These are phyloP conservation scores for Rubus idaeus DNA, from an alignment of 306 rosid species.

Conservation along the genomic window DNA sequence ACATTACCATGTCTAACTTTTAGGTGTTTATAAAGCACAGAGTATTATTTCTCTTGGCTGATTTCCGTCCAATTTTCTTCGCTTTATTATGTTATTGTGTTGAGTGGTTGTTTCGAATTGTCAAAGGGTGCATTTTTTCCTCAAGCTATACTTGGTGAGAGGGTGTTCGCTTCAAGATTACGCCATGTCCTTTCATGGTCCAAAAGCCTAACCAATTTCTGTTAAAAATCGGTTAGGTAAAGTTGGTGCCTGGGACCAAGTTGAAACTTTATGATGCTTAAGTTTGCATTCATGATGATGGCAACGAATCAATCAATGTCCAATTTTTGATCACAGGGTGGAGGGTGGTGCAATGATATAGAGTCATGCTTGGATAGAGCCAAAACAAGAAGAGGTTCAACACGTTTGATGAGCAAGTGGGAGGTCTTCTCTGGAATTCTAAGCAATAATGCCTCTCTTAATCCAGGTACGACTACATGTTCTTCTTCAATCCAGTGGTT, in stretches of 20 bases:
- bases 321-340: conserved; percentile 51
- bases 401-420: conserved; percentile 61
- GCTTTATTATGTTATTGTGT: background rate
- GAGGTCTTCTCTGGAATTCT: conserved; percentile 78
- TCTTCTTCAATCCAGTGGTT: background rate
- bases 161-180: background rate
- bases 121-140: background rate
- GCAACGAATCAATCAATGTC: background rate
- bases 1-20: background rate
- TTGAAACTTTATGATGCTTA: background rate
- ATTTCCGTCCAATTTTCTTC: background rate
- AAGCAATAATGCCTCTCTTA: conserved; percentile 68
- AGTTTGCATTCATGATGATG: conserved; percentile 4
- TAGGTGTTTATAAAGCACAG: too few species aligned
- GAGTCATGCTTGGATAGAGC: conserved; percentile 83
- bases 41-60: too few species aligned
- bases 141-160: background rate
- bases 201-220: background rate
- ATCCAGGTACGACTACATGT: conserved; percentile 55
- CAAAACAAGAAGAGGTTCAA: conserved; percentile 68
- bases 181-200: background rate
- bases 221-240: conserved; percentile 24
- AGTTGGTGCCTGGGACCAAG: conserved; percentile 29
- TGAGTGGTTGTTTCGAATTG: background rate
- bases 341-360: conserved; percentile 95